Evolutionary conservation across 768 basidiomycete genomes (phyloP).

Genomic region (Kwoniella mangroviensis): DNA sequence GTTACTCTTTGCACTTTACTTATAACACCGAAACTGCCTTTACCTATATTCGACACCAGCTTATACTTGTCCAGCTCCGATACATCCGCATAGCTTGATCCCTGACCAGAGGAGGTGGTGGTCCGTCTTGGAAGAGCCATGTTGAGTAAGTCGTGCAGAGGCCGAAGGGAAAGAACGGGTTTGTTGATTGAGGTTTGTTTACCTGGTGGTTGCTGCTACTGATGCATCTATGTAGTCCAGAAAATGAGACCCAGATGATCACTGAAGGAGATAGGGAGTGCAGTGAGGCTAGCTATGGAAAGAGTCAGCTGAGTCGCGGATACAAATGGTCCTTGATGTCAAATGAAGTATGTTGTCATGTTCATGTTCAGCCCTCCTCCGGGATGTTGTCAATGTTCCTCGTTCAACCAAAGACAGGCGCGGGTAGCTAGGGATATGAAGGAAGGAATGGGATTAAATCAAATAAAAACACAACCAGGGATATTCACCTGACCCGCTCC

Average conservation of each 20-base stretch:
- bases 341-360: conserved; percentile 16
- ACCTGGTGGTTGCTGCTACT: background rate
- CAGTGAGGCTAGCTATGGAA: background rate
- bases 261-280: too few relatives aligned
- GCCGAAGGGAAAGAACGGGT: background rate
- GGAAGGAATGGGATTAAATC: conserved; percentile 12
- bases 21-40: conserved; percentile 97
- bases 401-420: conserved; percentile 22
- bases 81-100: conserved; percentile 41
- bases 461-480: conserved; percentile 17
- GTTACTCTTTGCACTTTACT: conserved; percentile 85
- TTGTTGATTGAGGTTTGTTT: conserved; percentile 11
- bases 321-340: background rate
- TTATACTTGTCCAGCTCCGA: conserved; percentile 75
- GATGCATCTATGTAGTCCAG: conserved; percentile 7
- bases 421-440: background rate
- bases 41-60: conserved; percentile 88
- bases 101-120: conserved; percentile 5
- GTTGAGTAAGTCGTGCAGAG: background rate
- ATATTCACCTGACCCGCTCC: conserved; percentile 6
- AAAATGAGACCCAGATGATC: background rate
- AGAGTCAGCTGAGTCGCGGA: background rate
- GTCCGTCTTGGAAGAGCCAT: conserved; percentile 27
- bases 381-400: background rate
- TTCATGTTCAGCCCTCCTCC: conserved; percentile 20